Conservation (phyloP, 495 filamentous ascomycete genomes). For the Aspergillus carlsbadensis region DNA sequence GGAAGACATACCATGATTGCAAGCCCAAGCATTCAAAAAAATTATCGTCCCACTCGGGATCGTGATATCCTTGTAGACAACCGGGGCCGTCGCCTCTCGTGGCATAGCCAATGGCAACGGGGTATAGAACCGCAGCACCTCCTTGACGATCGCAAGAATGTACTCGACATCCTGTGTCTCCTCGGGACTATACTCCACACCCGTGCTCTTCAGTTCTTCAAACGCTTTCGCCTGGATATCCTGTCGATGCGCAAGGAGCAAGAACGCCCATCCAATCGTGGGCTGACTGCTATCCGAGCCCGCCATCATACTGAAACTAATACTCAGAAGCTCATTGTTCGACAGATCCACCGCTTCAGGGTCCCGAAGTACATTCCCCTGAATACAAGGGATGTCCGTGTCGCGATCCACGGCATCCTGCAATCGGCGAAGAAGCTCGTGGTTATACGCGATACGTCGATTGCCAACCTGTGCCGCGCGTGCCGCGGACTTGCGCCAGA, state of each 20-base stretch:
- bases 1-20: background rate
- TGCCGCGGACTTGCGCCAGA: conserved; percentile 35
- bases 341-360: conserved; percentile 42
- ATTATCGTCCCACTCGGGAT: conserved; percentile 34
- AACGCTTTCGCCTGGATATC: conserved; percentile 48
- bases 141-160: conserved; percentile 48
- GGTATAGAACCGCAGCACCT: conserved; percentile 53
- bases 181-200: conserved; percentile 29
- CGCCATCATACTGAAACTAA: conserved; percentile 42
- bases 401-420: conserved; percentile 30
- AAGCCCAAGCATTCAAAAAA: conserved; percentile 7
- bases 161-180: conserved; percentile 45
- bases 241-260: conserved; percentile 45
- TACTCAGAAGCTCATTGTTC: conserved; percentile 41
- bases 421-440: background rate
- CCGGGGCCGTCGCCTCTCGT: conserved; percentile 45
- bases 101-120: conserved; percentile 52
- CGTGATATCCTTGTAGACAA: conserved; percentile 50
- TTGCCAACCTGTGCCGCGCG: background rate
- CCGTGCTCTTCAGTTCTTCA: conserved; percentile 45
- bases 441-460: background rate
- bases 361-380: conserved; percentile 48
- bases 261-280: conserved; percentile 42
- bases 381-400: conserved; percentile 53
- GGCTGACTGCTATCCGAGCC: conserved; percentile 47